Conservation (phyloP, 805 yeast genomes). For the Candida ponderosae region DNA sequence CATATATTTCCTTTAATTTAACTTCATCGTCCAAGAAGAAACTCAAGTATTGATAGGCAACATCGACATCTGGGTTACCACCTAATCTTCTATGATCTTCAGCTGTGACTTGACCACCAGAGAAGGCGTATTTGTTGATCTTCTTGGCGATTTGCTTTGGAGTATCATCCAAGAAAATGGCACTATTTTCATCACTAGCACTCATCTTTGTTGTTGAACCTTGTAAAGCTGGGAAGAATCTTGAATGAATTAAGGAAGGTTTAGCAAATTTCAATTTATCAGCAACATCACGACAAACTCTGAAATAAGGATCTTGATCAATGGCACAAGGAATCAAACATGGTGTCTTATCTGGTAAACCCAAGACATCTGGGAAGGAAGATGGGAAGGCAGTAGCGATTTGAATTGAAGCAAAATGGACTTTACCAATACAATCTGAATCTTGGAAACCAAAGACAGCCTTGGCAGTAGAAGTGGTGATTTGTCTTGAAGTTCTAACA, state of each 20-base stretch:
- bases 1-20: slow-evolving; percentile 52
- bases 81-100: slow-evolving; percentile 90
- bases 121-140: slow-evolving; percentile 92
- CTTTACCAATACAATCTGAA: slow-evolving; percentile 87
- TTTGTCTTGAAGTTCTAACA: slow-evolving; percentile 85
- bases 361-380: slow-evolving; percentile 90
- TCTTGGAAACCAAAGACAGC: slow-evolving; percentile 96
- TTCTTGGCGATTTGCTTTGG: slow-evolving; percentile 88
- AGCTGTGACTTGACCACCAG: slow-evolving; percentile 82
- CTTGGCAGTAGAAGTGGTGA: slow-evolving; percentile 94
- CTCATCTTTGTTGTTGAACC: slow-evolving; percentile 97
- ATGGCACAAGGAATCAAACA: slow-evolving; percentile 98
- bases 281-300: slow-evolving; percentile 97
- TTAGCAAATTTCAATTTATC: slow-evolving; percentile 83
- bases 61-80: slow-evolving; percentile 93
- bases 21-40: slow-evolving; percentile 89
- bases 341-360: slow-evolving; percentile 82
- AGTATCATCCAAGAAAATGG: slow-evolving; percentile 94
- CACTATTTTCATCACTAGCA: slow-evolving; percentile 83
- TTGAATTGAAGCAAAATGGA: slow-evolving; percentile 94
- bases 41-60: slow-evolving; percentile 85
- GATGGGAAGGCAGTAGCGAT: slow-evolving; percentile 95
- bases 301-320: slow-evolving; percentile 97
- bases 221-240: slow-evolving; percentile 96
- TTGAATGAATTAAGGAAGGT: slow-evolving; percentile 88